A percentile compares a stretch with the other conserved stretches of the same genome.
Evolutionary conservation across 202 grass and related monocot genomes (phyloP).

Genomic region (Alloteropsis angusta): DNA sequence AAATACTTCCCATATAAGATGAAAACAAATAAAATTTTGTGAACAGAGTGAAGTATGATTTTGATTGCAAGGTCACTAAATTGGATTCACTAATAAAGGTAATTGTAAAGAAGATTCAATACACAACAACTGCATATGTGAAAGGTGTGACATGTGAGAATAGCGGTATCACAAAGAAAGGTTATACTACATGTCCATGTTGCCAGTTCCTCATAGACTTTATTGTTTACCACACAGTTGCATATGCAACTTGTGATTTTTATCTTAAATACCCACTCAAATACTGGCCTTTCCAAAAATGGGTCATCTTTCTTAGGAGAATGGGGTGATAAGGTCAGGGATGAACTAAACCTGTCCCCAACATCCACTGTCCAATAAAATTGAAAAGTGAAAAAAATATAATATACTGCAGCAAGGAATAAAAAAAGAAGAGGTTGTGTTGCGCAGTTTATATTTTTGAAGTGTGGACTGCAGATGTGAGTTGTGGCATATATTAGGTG

Average conservation of each 20-base stretch:
- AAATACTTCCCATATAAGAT: background rate
- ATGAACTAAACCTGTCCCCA: conserved; percentile 7
- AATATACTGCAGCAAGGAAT: background rate
- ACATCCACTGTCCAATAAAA: background rate
- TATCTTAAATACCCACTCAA: conserved; percentile 7
- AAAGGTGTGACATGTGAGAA: background rate
- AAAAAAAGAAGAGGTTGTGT: background rate
- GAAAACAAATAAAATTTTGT: background rate
- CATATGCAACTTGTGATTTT: background rate
- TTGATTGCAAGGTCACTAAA: conserved; percentile 1
- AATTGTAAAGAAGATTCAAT: conserved; percentile 3
- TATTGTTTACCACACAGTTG: conserved; percentile 19
- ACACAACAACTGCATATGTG: background rate
- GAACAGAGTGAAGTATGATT: background rate
- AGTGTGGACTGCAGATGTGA: background rate
- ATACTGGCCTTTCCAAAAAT: background rate
- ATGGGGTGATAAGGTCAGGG: background rate
- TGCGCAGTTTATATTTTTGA: background rate
- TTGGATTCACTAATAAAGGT: background rate
- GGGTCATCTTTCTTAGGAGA: background rate
- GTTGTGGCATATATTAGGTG: conserved; percentile 10
- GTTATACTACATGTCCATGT: background rate
- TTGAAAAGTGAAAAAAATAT: background rate
- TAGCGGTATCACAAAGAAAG: background rate
- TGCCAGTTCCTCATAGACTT: conserved; percentile 4